Conservation (phyloP, 2,329 filamentous ascomycete genomes). For the Stagonosporopsis rhizophila region DNA sequence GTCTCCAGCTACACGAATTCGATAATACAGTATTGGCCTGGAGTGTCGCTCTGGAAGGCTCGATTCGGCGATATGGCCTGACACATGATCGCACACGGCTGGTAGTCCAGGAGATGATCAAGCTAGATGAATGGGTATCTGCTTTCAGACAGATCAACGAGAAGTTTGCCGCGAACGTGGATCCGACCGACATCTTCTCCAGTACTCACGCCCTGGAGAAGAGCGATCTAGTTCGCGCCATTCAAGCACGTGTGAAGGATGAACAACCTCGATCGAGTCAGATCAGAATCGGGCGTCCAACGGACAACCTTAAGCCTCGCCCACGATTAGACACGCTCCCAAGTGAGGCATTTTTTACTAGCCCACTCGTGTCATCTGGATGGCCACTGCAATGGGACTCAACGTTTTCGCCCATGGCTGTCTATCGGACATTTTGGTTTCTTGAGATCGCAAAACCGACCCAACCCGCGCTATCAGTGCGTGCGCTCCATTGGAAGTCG, state of each 20-base stretch:
- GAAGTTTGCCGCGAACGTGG: conserved; percentile 27
- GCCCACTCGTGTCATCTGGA: conserved; percentile 29
- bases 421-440: conserved; percentile 26
- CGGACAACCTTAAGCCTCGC: conserved; percentile 3
- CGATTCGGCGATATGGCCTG: conserved; percentile 26
- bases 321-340: conserved; percentile 20
- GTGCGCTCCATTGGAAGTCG: conserved; percentile 23
- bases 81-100: conserved; percentile 23
- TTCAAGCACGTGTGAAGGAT: conserved; percentile 18
- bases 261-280: background rate
- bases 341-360: conserved; percentile 29
- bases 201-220: conserved; percentile 33
- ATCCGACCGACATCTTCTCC: conserved; percentile 34
- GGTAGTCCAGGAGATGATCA: conserved; percentile 29
- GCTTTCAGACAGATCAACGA: conserved; percentile 25
- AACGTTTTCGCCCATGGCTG: conserved; percentile 29
- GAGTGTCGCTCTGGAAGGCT: conserved; percentile 38
- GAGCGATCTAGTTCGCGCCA: conserved; percentile 25
- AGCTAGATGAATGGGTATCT: conserved; percentile 31
- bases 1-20: conserved; percentile 38
- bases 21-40: conserved; percentile 39
- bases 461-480: conserved; percentile 11
- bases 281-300: conserved; percentile 2
- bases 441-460: conserved; percentile 19
- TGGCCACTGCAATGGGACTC: conserved; percentile 41